Evolutionary conservation across 169 alveolate species (phyloP).

Genomic region (Plasmodium reichenowi): DNA sequence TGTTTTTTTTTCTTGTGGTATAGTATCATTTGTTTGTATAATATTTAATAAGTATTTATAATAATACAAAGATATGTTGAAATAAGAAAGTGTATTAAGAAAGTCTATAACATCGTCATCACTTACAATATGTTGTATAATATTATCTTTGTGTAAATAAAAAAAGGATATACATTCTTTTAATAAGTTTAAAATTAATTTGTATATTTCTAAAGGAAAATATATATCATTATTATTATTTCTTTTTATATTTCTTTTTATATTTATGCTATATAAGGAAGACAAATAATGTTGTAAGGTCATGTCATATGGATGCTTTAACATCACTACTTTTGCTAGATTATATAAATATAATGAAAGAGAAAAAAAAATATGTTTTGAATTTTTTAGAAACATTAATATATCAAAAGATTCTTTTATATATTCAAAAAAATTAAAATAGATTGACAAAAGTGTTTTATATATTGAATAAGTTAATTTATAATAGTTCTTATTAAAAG

Average conservation of each 20-base stretch:
- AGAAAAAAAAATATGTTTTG: background rate
- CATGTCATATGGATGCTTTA: too few species aligned
- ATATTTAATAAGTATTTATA: background rate
- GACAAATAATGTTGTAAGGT: too few species aligned
- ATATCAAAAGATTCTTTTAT: background rate
- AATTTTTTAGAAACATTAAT: background rate
- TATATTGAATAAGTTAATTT: background rate
- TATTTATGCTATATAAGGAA: too few species aligned
- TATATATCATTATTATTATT: background rate
- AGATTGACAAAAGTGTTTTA: slow-evolving; percentile 19
- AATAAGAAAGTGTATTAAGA: background rate
- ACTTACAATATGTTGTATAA: background rate
- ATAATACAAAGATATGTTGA: background rate
- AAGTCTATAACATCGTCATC: background rate
- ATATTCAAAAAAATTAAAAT: slow-evolving; percentile 6
- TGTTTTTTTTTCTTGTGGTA: too few species aligned
- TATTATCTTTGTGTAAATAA: background rate
- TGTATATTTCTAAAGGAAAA: background rate
- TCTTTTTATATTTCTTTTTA: too few species aligned
- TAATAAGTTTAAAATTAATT: background rate
- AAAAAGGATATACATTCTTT: slow-evolving; percentile 4
- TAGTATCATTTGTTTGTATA: background rate
- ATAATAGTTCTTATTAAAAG: background rate
- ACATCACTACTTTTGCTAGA: background rate
- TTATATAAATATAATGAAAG: background rate